Base-by-base conservation (phyloP, 1,284 basidiomycete genomes). In the Leccinum angustisporum region DNA sequence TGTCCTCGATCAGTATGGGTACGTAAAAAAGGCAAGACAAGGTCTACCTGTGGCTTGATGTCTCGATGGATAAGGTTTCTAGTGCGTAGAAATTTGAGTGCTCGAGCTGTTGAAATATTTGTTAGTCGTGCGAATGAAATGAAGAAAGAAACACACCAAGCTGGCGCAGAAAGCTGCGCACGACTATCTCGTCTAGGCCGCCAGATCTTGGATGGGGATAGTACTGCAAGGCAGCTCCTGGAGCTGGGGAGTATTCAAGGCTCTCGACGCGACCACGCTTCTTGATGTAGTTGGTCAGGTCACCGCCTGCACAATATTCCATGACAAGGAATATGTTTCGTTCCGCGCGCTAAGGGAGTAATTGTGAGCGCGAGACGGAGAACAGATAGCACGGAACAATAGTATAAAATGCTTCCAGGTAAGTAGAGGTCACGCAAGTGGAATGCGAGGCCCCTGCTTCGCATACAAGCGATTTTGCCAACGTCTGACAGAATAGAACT, bases 301-400 rank as follows among this genome's bases (percentile, higher is more conserved):
- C 97, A 13, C 95, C 95, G 4, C 95, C 95, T 1, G 95, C 88
- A 76, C 97, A 98, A 76, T 88, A 98, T 71, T 97, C 95, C 91
- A 99, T 99, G 72, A 99, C 91, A 60, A 99, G 87, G 79, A 98
- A 98, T 74, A 99, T 98, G 75, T 97, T 89, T 61, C 87, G 85
- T 68, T 96, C 92, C 31, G 94, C 94, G 72, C 95, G 92, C 94
- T 96, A 72, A 36, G 51, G 54, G 60, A 62, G 53, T 34, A 30
- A 18, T 1, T 21, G 48, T 75, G 54, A 75, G 63, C 16, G 36
- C n/a, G 33, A 58, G 18, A 48, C 14, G 38, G 11, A 33, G 58
- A 50, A 14, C 13, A 6, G 3, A 50, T 27, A n/a, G 11, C 46
- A 33, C 14, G 52, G 31, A 43, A 57, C 4, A 46, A 60, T 18